Evolutionary conservation across 2,329 filamentous ascomycete species (phyloP).

Genomic region (Aureobasidium sp.): DNA sequence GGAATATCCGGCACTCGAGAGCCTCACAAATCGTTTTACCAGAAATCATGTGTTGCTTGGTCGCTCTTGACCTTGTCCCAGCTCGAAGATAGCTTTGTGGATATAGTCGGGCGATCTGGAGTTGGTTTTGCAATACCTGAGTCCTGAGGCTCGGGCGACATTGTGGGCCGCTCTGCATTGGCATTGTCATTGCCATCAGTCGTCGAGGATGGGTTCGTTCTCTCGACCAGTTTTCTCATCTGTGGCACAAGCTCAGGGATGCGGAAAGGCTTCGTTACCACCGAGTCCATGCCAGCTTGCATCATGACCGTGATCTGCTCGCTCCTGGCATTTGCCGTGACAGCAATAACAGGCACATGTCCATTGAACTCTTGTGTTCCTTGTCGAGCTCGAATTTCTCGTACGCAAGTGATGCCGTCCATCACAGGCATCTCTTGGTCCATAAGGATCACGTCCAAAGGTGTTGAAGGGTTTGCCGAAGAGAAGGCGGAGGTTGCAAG

Average conservation of each 20-base stretch:
- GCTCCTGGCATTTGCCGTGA: conserved; percentile 65
- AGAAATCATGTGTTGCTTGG: background rate
- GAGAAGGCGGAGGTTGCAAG: conserved; percentile 19
- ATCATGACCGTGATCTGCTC: conserved; percentile 28
- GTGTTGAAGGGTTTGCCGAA: conserved; percentile 4
- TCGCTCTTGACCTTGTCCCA: background rate
- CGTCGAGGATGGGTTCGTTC: background rate
- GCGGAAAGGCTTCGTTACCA: conserved; percentile 31
- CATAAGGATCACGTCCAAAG: conserved; percentile 12
- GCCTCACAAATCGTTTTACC: background rate
- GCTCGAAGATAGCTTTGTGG: background rate
- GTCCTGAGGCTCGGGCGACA: background rate
- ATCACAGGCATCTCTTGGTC: conserved; percentile 64
- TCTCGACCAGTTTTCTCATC: conserved; percentile 22
- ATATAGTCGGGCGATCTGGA: background rate
- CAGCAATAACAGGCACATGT: conserved; percentile 64
- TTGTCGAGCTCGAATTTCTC: conserved; percentile 54
- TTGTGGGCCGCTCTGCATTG: background rate
- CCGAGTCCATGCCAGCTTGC: conserved; percentile 23
- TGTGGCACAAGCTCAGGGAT: conserved; percentile 30
- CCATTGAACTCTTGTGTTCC: conserved; percentile 52
- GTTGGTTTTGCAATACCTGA: background rate
- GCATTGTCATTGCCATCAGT: background rate
- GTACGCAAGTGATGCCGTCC: conserved; percentile 65
- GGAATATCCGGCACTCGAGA: background rate